phyloP scores from a whole-genome alignment of 2,329 filamentous ascomycete genomes.

The Penicillium oxalicum region DNA sequence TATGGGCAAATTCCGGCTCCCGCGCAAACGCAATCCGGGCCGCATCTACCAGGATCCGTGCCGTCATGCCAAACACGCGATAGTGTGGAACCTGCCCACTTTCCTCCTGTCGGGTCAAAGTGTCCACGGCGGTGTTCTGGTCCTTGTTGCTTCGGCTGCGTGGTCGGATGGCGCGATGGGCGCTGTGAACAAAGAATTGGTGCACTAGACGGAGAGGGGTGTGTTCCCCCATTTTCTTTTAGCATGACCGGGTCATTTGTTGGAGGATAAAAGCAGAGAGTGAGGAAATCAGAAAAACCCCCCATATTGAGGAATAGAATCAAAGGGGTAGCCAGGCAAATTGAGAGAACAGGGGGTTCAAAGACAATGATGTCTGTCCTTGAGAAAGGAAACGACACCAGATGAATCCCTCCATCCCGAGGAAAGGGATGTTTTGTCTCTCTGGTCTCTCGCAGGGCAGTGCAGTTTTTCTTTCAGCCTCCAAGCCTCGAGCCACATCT shows the following conservation, averaged over 20 bases:
- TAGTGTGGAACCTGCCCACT: constrained; percentile 54
- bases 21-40: constrained; percentile 76
- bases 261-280: no score
- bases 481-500: no score
- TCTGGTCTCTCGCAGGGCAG: no score
- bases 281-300: no score
- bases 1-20: constrained; percentile 77
- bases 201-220: constrained; percentile 53
- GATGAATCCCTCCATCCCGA: no score
- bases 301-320: no score
- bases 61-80: constrained; percentile 93
- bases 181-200: constrained; percentile 80
- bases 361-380: no score
- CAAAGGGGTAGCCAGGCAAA: no score
- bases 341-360: no score
- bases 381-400: no score
- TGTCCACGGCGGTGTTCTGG: constrained; percentile 36
- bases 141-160: constrained; percentile 16
- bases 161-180: constrained; percentile 60
- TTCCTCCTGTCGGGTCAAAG: constrained; percentile 45
- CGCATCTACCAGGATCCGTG: constrained; percentile 79
- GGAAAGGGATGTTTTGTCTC: no score
- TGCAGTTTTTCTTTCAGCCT: no score
- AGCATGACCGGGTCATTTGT: not conserved
- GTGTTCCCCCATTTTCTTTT: not conserved